A percentile compares a stretch with the other conserved stretches of the same genome.
phyloP scores from a whole-genome alignment of 2,329 filamentous ascomycete genomes.

The Rutstroemia sp. region DNA sequence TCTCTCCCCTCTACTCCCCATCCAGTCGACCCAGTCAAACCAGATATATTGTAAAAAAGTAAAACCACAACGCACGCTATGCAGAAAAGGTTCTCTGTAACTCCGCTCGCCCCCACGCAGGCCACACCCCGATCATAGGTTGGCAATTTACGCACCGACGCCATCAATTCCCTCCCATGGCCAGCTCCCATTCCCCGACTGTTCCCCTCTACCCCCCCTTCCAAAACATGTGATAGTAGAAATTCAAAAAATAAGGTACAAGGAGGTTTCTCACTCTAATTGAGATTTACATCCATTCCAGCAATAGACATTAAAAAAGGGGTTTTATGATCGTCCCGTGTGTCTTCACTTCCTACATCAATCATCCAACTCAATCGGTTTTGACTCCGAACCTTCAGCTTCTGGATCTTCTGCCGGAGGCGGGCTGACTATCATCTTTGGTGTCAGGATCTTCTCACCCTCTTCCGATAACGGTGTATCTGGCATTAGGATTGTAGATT shows the following conservation, averaged over 20 bases:
- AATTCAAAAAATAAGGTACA: slow-evolving; percentile 4
- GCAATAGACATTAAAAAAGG: slow-evolving; percentile 18
- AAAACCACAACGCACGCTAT: too few species aligned
- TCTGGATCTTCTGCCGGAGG: slow-evolving; percentile 25
- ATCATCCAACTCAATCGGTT: slow-evolving; percentile 26
- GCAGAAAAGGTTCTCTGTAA: too few species aligned
- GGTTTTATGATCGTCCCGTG: background rate
- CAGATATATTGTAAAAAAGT: too few species aligned
- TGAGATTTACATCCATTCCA: too few species aligned
- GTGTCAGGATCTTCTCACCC: slow-evolving; percentile 18
- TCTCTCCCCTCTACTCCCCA: background rate
- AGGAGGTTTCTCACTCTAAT: background rate
- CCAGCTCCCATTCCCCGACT: background rate
- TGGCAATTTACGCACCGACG: background rate
- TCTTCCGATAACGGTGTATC: slow-evolving; percentile 13
- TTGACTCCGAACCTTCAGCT: slow-evolving; percentile 9
- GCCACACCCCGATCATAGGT: too few species aligned
- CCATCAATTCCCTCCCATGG: background rate
- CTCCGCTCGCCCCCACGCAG: too few species aligned
- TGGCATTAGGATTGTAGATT: background rate
- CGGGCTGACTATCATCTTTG: slow-evolving; percentile 27
- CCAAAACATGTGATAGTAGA: background rate
- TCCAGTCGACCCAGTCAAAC: background rate
- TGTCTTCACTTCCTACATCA: slow-evolving; percentile 11
- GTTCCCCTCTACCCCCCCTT: background rate